Conservation (phyloP, 768 basidiomycete genomes). For the Psilocybe sp. region DNA sequence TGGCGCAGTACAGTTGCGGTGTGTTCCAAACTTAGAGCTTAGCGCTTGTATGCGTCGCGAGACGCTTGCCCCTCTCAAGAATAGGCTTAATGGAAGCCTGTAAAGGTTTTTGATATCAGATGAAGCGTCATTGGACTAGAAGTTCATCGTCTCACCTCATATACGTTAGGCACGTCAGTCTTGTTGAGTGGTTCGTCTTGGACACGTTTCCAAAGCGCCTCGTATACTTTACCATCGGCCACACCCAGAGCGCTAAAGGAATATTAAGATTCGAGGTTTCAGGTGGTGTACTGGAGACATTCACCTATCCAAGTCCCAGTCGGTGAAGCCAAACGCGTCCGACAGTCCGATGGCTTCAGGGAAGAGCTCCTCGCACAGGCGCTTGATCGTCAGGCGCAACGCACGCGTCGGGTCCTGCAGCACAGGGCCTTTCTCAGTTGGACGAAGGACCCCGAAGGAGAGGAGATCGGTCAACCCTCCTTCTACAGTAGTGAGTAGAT, state of each 20-base stretch:
- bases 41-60: conserved; percentile 21
- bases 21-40: conserved; percentile 29
- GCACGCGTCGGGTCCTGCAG: conserved; percentile 40
- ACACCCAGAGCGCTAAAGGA: conserved; percentile 55
- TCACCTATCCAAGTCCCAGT: conserved; percentile 73
- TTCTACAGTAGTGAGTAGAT: conserved; percentile 58
- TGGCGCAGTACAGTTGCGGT: too few species aligned
- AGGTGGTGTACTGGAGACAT: conserved; percentile 6
- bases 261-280: background rate
- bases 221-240: conserved; percentile 62
- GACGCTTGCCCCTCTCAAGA: conserved; percentile 42
- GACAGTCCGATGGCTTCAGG: conserved; percentile 66
- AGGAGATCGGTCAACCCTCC: conserved; percentile 55
- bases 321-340: conserved; percentile 72
- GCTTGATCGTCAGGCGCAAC: conserved; percentile 48
- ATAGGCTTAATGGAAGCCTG: conserved; percentile 53
- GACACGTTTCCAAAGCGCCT: conserved; percentile 59
- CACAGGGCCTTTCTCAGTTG: conserved; percentile 5
- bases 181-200: conserved; percentile 60
- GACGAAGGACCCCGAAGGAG: conserved; percentile 45
- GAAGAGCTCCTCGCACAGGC: conserved; percentile 48
- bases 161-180: conserved; percentile 48
- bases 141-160: conserved; percentile 38
- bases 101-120: background rate
- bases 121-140: background rate